Evolutionary conservation across 2,329 filamentous ascomycete species (phyloP), one percentile per base, ranked within the genome.

Genomic region (Phyllosticta paracitricarpa): DNA sequence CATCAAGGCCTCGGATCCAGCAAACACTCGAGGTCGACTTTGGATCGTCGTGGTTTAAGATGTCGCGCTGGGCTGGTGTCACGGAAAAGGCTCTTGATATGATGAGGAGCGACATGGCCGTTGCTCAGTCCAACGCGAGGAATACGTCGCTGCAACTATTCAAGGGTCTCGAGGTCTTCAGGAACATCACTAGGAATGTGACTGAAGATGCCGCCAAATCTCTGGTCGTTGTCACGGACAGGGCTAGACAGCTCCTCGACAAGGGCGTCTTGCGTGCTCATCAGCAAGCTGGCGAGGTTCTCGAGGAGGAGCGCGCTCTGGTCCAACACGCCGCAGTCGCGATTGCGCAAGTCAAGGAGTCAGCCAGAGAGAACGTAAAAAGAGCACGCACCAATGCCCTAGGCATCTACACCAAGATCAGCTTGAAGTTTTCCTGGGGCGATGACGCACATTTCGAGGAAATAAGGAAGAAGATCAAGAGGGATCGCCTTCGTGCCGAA

Each of bases 1-100:
- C 69, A 58, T 70, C 70, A n/a, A 74, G 72, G 63, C 72, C 72
- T n/a, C 64, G 71, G 1, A 63, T 63, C 10, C 30, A 58, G 25
- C 60, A 64, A 24, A 64, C n/a, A 2, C 71, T 73, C 57, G 64
- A 70, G n/a, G 64, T 75, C 40, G 68, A 57, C 40, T 61, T 75
- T 9, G 71, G 72, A 22, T 69, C 68, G 54, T 69, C 69, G 59
- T 72, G 69, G 65, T 68, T 70, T 24, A 66, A 63, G 35, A 58
- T 71, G 4, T 65, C 65, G 12, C 64, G 65, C 24, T 59, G 72
- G 48, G 58, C 70, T 14, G 64, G 67, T 10, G n/a, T 48, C 14
- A 48, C 40, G 1, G 40, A 48, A n/a, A 62, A 59, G 2, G 51
- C 63, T n/a, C 51, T 61, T 25, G 48, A 28, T 3, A 40, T 64